Base-by-base conservation (phyloP, 2,329 filamentous ascomycete genomes). In the Trichophyton verrucosum region DNA sequence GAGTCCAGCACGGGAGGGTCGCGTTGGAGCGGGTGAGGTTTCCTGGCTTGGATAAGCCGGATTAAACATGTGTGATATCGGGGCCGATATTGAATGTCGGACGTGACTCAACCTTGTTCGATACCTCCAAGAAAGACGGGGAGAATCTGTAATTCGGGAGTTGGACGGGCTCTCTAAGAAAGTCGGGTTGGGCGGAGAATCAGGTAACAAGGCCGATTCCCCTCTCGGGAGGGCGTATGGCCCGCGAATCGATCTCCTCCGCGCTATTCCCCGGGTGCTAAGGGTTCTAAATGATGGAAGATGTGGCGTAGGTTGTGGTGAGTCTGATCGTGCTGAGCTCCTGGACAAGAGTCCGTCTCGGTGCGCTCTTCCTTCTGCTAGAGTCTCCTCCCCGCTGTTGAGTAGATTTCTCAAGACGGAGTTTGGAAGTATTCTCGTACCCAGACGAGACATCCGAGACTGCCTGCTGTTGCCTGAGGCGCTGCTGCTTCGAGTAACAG, bases 401-500 rank as follows among this genome's bases (percentile, higher is more conserved):
- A 77, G 68, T 33, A 78, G 68, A 3, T 73, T 74, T 60, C 76
- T 72, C 27, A 74, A 74, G 15, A 77, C 74, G 11, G 74, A 74
- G 61, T 77, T 76, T 40, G 77, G 77, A n/a, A 79, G 65, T 30
- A 80, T 71, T 62, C 76, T 72, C 20, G 77, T 78, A 13, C 77
- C 76, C 49, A 80, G 67, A 44, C 77, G 70, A 58, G 77, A 79
- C 73, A 80, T 76, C 13, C 76, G 73, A 3, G 77, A 78, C 62
- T 75, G 75, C 61, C 75, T 71, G 64, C 75, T 72, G 38, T 72
- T 67, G 59, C 72, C 69, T 63, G 67, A 75, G 66, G 61, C 70
- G 66, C 65, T 72, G 61, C 65, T 74, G 22, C 40, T 57, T 13
- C 40, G 55, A 44, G 55, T 42, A 15, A 44, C 22, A 8, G 55